phyloP scores from a whole-genome alignment of 2,329 filamentous ascomycete genomes.

The Alternaria rosae region DNA sequence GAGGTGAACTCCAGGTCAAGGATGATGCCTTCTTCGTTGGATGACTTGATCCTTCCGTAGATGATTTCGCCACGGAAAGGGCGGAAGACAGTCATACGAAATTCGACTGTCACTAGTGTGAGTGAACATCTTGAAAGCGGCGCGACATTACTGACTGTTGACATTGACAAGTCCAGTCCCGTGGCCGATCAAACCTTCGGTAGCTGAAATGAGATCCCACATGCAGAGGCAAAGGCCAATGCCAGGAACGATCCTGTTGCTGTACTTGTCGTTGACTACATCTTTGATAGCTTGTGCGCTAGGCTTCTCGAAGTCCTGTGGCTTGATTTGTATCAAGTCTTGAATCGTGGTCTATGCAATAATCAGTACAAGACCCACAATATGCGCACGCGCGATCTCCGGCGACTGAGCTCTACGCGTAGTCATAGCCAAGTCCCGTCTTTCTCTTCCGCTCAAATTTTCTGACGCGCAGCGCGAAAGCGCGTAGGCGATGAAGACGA shows the following conservation, averaged over 20 bases:
- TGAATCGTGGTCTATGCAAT: slow-evolving; percentile 80
- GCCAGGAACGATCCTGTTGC: slow-evolving; percentile 96
- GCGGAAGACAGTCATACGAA: slow-evolving; percentile 90
- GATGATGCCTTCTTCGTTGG: slow-evolving; percentile 74
- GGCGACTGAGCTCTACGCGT: background rate
- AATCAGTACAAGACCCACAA: background rate
- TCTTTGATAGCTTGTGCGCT: slow-evolving; percentile 89
- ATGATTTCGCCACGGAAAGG: slow-evolving; percentile 96
- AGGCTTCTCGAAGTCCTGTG: slow-evolving; percentile 84
- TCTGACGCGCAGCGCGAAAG: slow-evolving; percentile 4
- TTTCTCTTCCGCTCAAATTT: slow-evolving; percentile 4
- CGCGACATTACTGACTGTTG: slow-evolving; percentile 68
- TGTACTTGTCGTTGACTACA: slow-evolving; percentile 96
- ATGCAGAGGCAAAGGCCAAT: slow-evolving; percentile 93
- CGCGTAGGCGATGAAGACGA: background rate
- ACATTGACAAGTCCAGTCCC: slow-evolving; percentile 92
- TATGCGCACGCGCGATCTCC: background rate
- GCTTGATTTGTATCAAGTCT: slow-evolving; percentile 91
- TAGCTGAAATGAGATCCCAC: slow-evolving; percentile 87
- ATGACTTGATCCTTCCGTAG: slow-evolving; percentile 80
- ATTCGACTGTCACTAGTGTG: slow-evolving; percentile 79
- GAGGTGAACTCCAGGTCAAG: slow-evolving; percentile 92
- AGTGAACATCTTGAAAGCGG: background rate
- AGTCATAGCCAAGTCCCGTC: background rate
- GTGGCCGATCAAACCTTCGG: slow-evolving; percentile 92